phyloP scores from a whole-genome alignment of 257 asterid genomes.

The Solanum chilense region DNA sequence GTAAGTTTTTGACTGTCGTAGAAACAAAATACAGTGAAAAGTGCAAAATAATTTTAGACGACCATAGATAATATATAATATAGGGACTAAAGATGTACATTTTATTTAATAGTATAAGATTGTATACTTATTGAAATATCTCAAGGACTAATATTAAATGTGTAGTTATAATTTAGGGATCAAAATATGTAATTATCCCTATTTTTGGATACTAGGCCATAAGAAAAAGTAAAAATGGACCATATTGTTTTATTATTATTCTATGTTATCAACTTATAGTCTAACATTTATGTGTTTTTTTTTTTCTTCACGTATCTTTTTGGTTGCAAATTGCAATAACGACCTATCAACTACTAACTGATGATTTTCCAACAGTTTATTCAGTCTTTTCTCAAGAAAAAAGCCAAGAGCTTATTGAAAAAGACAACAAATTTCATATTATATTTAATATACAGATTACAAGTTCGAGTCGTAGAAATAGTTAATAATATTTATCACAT shows the following conservation, averaged over 20 bases:
- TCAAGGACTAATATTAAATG: neutral
- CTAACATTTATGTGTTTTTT: neutral
- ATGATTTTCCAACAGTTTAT: neutral
- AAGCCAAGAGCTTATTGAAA: neutral
- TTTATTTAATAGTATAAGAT: neutral
- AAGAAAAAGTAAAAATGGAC: neutral
- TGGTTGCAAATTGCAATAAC: neutral
- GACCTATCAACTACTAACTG: neutral
- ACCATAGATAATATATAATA: neutral
- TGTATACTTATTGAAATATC: neutral
- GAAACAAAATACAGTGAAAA: accelerated
- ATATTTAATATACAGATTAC: neutral
- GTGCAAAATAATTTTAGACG: neutral
- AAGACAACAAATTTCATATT: neutral
- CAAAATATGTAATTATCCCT: neutral
- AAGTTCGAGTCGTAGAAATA: neutral
- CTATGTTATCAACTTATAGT: neutral
- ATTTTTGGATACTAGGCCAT: neutral
- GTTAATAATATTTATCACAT: neutral
- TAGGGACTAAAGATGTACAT: neutral
- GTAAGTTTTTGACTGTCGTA: no score
- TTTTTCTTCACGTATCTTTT: neutral
- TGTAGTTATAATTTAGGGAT: neutral
- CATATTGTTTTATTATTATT: neutral
- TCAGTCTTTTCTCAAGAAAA: neutral